phyloP scores from a whole-genome alignment of 2,329 filamentous ascomycete species.

The Xylariaceae sp. region DNA sequence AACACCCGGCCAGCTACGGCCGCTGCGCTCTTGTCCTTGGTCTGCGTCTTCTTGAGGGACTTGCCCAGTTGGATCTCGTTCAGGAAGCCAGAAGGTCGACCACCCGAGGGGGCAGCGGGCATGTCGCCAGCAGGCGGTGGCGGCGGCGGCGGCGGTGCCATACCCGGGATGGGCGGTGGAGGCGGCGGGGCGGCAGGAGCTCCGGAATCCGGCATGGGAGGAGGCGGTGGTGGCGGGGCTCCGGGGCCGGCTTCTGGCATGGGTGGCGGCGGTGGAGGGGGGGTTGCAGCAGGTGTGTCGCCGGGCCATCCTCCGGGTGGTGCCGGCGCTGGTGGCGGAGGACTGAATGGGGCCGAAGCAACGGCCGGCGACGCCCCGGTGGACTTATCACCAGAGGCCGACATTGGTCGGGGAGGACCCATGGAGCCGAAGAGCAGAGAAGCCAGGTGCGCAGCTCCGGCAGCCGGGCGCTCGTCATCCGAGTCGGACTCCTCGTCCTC shows the following conservation, averaged over 20 bases:
- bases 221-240: conserved; percentile 29
- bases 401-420: conserved; percentile 83
- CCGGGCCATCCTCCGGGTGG: conserved; percentile 24
- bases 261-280: conserved; percentile 30
- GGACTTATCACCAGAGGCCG: conserved; percentile 67
- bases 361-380: conserved; percentile 32
- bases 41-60: conserved; percentile 77
- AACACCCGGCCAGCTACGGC: conserved; percentile 69
- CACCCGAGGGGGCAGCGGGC: conserved; percentile 39
- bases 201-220: conserved; percentile 29
- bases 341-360: conserved; percentile 26
- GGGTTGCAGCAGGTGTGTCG: conserved; percentile 24
- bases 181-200: conserved; percentile 34
- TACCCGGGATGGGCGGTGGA: conserved; percentile 34
- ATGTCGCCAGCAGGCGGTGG: conserved; percentile 34
- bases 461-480: conserved; percentile 71
- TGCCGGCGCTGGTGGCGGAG: conserved; percentile 21
- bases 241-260: conserved; percentile 27
- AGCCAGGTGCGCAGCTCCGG: conserved; percentile 83
- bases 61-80: conserved; percentile 77
- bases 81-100: conserved; percentile 58
- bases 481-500: conserved; percentile 57
- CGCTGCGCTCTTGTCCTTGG: conserved; percentile 74
- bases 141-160: conserved; percentile 36
- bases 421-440: conserved; percentile 96